Evolutionary conservation across 768 basidiomycete species (phyloP), one percentile per base, ranked within the genome.

Genomic region (Terana coerulea): DNA sequence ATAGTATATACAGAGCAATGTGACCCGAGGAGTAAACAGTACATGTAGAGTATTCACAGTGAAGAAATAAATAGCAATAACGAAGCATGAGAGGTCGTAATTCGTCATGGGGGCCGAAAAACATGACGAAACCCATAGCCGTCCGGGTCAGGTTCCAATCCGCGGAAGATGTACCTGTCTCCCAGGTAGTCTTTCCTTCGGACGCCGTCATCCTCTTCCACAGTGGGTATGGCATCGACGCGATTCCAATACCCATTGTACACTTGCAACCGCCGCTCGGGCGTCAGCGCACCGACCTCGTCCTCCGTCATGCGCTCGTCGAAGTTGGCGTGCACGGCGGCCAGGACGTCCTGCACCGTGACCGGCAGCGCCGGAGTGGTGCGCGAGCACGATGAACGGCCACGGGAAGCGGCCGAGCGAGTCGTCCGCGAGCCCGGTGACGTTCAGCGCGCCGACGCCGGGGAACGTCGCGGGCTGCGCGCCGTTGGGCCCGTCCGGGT

Each of bases 391-490:
- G 52, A 73, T 76, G 46, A 83, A 69, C 9, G 80, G 78, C 84
- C 83, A 84, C 14, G 72, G 75, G 59, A 80, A 79, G 11, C 56
- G 62, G 0, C 70, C 67, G n/a, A 72, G 68, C 1, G 74, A 67
- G 55, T 81, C 78, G 43, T 77, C 79, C 17, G 76, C 79, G 21
- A 84, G 68, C 3, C 66, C 72, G 51, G 70, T 72, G 64, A 86
- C 76, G 56, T 72, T 73, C 74, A 86, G 74, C 51, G 76, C 72
- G 7, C 77, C 77, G 39, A 83, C 66, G 52, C 82, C 75, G 0
- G 84, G 84, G 60, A 66, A 76, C 7, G 84, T 83, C n/a, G 83
- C 84, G 0, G 83, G 81, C 61, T 85, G 80, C n/a, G 75, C 67
- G 41, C 64, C 63, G 56, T 66, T 62, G 15, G 61, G 58, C 4